These are phyloP conservation scores for Globisporangium parvum DNA, from an alignment of 352 stramenopile genomes.

Conservation along the genomic window DNA sequence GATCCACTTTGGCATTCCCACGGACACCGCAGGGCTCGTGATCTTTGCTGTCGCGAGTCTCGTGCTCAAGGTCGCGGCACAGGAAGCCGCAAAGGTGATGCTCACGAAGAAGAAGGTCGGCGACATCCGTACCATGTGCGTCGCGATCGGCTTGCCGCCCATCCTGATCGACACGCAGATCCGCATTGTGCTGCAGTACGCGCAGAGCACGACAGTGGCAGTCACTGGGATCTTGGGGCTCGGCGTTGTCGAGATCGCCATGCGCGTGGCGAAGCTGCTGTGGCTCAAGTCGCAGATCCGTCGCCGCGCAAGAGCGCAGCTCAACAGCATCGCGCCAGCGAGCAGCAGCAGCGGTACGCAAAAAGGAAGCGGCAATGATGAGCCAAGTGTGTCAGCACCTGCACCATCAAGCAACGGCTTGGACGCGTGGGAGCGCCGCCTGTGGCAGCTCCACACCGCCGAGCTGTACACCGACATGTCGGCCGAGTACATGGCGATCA, in stretches of 20 bases:
- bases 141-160: slow-evolving; percentile 10
- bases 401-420: too few species aligned
- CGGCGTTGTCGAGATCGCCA: slow-evolving; percentile 24
- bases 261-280: slow-evolving; percentile 15
- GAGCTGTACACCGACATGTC: slow-evolving; percentile 44
- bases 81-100: slow-evolving; percentile 5
- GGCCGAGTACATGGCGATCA: slow-evolving; percentile 42
- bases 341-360: too few species aligned
- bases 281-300: too few species aligned
- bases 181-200: slow-evolving; percentile 19
- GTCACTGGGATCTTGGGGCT: slow-evolving; percentile 19
- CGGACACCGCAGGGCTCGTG: background rate
- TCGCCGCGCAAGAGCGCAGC: background rate
- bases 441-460: slow-evolving; percentile 20
- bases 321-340: too few species aligned
- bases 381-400: too few species aligned
- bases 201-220: slow-evolving; percentile 15
- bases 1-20: slow-evolving; percentile 20
- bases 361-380: too few species aligned
- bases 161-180: slow-evolving; percentile 21
- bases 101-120: slow-evolving; percentile 4
- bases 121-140: slow-evolving; percentile 14
- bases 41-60: slow-evolving; percentile 2
- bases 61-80: slow-evolving; percentile 4
- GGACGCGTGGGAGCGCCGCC: too few species aligned